Conservation (phyloP, 2,329 filamentous ascomycete species). For the Cercospora sojina region DNA sequence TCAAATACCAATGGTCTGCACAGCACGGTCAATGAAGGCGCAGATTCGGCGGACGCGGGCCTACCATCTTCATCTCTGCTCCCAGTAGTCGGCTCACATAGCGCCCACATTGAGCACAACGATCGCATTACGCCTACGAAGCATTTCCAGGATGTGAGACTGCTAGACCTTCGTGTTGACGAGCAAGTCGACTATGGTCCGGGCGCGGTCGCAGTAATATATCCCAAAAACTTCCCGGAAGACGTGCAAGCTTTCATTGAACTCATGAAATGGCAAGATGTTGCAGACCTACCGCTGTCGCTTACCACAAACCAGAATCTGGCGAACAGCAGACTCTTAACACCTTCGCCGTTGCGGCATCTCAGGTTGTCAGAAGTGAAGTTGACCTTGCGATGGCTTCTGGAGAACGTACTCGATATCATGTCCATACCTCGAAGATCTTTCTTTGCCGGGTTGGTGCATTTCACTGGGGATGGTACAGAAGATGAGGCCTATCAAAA, state of each 20-base stretch:
- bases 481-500: conserved; percentile 56
- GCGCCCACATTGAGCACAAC: conserved; percentile 64
- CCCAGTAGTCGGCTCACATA: conserved; percentile 57
- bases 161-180: conserved; percentile 61
- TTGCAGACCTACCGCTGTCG: conserved; percentile 69
- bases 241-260: conserved; percentile 78
- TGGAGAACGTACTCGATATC: conserved; percentile 84
- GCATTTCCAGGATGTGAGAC: conserved; percentile 94
- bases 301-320: conserved; percentile 44
- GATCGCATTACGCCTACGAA: conserved; percentile 67
- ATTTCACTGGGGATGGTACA: conserved; percentile 68
- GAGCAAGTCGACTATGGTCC: conserved; percentile 57
- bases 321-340: conserved; percentile 32
- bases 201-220: conserved; percentile 77
- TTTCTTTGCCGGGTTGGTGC: conserved; percentile 76
- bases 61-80: conserved; percentile 50
- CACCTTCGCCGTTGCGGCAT: conserved; percentile 41
- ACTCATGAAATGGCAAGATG: conserved; percentile 72
- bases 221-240: conserved; percentile 78
- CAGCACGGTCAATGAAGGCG: background rate
- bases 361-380: conserved; percentile 41
- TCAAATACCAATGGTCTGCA: background rate
- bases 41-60: background rate
- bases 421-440: conserved; percentile 82
- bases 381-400: conserved; percentile 69